Evolutionary conservation across 2,329 filamentous ascomycete species (phyloP).

Genomic region (Cytospora chrysosperma): DNA sequence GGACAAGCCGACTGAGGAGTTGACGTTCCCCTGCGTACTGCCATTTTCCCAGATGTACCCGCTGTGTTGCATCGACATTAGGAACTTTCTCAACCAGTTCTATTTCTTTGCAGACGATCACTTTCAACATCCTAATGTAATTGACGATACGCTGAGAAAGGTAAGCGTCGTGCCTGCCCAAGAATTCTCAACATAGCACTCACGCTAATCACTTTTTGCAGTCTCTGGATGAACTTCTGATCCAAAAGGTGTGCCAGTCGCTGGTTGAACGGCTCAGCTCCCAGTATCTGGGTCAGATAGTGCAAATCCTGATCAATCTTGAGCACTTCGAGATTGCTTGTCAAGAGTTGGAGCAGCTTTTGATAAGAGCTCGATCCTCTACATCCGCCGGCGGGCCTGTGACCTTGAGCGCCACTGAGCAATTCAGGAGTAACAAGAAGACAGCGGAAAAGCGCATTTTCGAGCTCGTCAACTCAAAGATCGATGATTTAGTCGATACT

Average conservation of each 20-base stretch:
- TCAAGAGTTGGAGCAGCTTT: slow-evolving; percentile 79
- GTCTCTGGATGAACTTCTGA: slow-evolving; percentile 93
- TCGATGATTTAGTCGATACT: slow-evolving; percentile 94
- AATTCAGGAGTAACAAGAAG: slow-evolving; percentile 89
- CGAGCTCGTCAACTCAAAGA: slow-evolving; percentile 97
- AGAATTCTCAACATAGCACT: neutral
- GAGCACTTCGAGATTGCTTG: slow-evolving; percentile 97
- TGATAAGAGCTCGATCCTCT: slow-evolving; percentile 82
- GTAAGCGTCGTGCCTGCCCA: slow-evolving; percentile 40
- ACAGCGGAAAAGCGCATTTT: slow-evolving; percentile 97
- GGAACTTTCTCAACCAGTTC: slow-evolving; percentile 96
- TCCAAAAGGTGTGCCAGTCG: slow-evolving; percentile 85
- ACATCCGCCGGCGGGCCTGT: slow-evolving; percentile 78
- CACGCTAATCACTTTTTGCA: slow-evolving; percentile 34
- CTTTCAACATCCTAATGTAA: slow-evolving; percentile 84
- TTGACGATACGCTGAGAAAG: slow-evolving; percentile 85
- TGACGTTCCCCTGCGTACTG: slow-evolving; percentile 89
- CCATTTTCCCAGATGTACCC: slow-evolving; percentile 99
- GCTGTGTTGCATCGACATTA: slow-evolving; percentile 94
- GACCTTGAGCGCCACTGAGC: slow-evolving; percentile 76
- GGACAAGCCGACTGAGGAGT: slow-evolving; percentile 71
- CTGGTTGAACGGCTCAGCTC: slow-evolving; percentile 85
- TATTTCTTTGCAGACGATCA: slow-evolving; percentile 97
- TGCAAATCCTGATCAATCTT: slow-evolving; percentile 96
- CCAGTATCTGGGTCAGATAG: slow-evolving; percentile 95